phyloP scores from a whole-genome alignment of 768 basidiomycete genomes.

The Pleurotus eryngii region DNA sequence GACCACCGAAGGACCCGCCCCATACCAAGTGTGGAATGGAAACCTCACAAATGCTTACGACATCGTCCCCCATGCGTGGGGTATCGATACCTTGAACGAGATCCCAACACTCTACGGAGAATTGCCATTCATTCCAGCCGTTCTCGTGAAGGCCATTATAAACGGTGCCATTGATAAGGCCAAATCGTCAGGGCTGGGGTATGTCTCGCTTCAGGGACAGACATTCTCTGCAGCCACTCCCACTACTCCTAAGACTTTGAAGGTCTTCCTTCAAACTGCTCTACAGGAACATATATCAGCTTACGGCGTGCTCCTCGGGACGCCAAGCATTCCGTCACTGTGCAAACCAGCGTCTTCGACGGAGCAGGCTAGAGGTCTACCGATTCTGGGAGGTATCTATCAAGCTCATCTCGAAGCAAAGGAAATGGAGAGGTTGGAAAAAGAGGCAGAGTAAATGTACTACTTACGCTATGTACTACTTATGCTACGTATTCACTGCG shows the following conservation, averaged over 20 bases:
- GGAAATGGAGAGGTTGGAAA: not conserved
- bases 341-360: not conserved
- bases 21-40: constrained; percentile 2
- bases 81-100: not conserved
- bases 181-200: not conserved
- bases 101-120: not conserved
- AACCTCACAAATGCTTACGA: not conserved
- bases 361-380: not conserved
- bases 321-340: not conserved
- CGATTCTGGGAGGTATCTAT: not conserved
- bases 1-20: not conserved
- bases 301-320: not conserved
- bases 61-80: constrained; percentile 7
- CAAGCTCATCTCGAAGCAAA: not conserved
- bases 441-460: not conserved
- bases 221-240: not conserved
- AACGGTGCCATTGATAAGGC: not conserved
- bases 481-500: not conserved
- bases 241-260: not conserved
- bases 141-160: too few species aligned
- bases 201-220: not conserved
- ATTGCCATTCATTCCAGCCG: not conserved
- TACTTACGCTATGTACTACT: not conserved
- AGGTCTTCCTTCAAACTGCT: not conserved
- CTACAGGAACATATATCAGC: not conserved